Evolutionary conservation across 768 basidiomycete species (phyloP).

Genomic region (Boletellus sp.): DNA sequence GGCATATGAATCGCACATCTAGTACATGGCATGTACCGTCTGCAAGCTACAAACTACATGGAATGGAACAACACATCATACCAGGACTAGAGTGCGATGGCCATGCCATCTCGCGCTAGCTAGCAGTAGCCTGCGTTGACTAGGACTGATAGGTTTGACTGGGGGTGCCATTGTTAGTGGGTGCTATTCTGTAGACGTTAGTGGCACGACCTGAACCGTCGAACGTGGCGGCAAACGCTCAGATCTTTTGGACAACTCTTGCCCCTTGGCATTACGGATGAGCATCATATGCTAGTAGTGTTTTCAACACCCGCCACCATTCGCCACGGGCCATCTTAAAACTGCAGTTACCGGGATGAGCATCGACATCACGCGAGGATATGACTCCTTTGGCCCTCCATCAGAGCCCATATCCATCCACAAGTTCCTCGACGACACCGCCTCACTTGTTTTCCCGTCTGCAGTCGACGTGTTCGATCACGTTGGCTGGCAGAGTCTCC

Average conservation of each 20-base stretch:
- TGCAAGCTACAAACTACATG: conserved; percentile 25
- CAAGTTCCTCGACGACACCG: conserved; percentile 40
- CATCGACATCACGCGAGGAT: conserved; percentile 27
- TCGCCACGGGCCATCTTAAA: neutral
- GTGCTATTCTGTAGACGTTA: too few relatives aligned
- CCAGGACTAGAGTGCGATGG: neutral
- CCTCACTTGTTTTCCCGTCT: conserved; percentile 10
- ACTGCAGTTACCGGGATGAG: conserved; percentile 8
- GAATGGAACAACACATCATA: conserved; percentile 18
- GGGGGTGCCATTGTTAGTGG: too few relatives aligned
- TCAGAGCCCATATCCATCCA: conserved; percentile 51
- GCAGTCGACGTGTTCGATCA: conserved; percentile 10
- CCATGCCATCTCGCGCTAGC: too few relatives aligned
- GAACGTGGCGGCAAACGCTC: too few relatives aligned
- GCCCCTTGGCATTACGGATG: too few relatives aligned
- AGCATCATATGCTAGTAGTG: too few relatives aligned
- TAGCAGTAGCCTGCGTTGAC: too few relatives aligned
- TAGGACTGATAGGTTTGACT: too few relatives aligned
- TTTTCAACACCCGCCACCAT: too few relatives aligned
- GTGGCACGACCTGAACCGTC: too few relatives aligned
- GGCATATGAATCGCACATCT: conserved; percentile 17
- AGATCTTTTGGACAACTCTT: too few relatives aligned
- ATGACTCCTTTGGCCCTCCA: conserved; percentile 62
- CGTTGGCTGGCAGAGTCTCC: conserved; percentile 21
- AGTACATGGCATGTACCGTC: conserved; percentile 25